Evolutionary conservation across 2,329 filamentous ascomycete species (phyloP), one percentile per base, ranked within the genome.

Genomic region (Aspergillus uvarum): DNA sequence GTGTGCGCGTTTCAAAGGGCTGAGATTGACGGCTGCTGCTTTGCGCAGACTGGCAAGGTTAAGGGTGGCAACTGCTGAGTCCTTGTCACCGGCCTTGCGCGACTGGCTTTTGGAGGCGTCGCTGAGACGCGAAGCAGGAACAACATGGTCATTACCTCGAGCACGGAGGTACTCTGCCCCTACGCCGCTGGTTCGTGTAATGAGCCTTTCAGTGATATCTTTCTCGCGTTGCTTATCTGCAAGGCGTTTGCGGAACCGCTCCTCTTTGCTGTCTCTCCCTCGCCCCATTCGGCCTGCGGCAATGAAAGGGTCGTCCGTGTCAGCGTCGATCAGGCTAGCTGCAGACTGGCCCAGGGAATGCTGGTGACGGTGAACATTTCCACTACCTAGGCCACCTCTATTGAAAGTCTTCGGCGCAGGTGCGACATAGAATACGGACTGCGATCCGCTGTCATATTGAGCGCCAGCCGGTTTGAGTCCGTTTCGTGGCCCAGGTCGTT

Each of bases 151-250:
- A 32, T 64, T 62, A 47, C 70, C 67, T 32, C 74, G 71, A 26
- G 70, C 71, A 16, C 78, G 75, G 48, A 81, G 74, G 67, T 81
- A 81, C 47, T 81, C 77, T 4, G 76, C 76, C 11, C 79, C 79
- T 4, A 79, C 69, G 29, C 70, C 72, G 4, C 68, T 71, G 14
- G 72, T 61, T 22, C 70, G 69, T 16, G 73, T 66, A 22, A 74
- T 73, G 5, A 81, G 72, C 54, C 74, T 77, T 53, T 74, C 66
- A 4, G 78, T 75, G 58, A 81, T 81, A 32, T 80, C 77, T 6
- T 76, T 73, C 60, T 81, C 79, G 48, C 76, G 74, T 56, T 79
- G 71, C 58, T 79, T 75, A n/a, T 75, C 70, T 5, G 72, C 75
- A 7, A 81, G 71, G 14, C 76, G 77, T 55, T 75, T 74, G 35